phyloP scores from a whole-genome alignment of 2,329 filamentous ascomycete genomes.

The Lachnum nothofagi region DNA sequence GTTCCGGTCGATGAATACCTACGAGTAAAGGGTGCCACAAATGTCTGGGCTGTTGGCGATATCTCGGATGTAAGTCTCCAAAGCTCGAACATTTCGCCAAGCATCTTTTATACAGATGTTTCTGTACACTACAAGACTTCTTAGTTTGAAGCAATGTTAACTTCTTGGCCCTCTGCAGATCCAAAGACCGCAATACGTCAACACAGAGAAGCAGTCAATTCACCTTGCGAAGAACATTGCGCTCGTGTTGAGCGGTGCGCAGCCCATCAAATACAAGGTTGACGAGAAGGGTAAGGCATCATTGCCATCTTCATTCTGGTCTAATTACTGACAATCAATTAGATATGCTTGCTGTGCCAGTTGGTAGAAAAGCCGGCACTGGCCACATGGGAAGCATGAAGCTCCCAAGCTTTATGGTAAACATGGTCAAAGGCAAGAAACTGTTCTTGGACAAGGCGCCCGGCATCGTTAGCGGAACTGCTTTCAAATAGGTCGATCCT shows the following conservation, averaged over 20 bases:
- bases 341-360: constrained; percentile 27
- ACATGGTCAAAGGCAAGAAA: constrained; percentile 11
- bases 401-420: constrained; percentile 21
- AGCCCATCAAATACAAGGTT: constrained; percentile 20
- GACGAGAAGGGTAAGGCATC: constrained; percentile 14
- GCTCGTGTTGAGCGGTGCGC: constrained; percentile 13
- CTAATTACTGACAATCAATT: not conserved
- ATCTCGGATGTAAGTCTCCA: constrained; percentile 5
- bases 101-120: no score
- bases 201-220: constrained; percentile 18
- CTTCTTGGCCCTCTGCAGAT: constrained; percentile 6
- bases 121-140: not conserved
- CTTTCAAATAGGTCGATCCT: not conserved
- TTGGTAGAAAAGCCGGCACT: constrained; percentile 36
- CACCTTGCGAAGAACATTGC: constrained; percentile 27
- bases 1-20: constrained; percentile 48
- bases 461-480: not conserved
- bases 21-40: constrained; percentile 39
- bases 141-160: not conserved
- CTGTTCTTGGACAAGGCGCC: constrained; percentile 5
- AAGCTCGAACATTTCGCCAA: no score
- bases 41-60: constrained; percentile 30
- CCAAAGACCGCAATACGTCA: constrained; percentile 23
- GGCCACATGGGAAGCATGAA: constrained; percentile 26
- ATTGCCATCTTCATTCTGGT: not conserved